Percentiles rank a stretch among this genome's conserved stretches.
Evolutionary conservation across 2,329 filamentous ascomycete genomes (phyloP).

Genomic region (Diaporthe destruens): DNA sequence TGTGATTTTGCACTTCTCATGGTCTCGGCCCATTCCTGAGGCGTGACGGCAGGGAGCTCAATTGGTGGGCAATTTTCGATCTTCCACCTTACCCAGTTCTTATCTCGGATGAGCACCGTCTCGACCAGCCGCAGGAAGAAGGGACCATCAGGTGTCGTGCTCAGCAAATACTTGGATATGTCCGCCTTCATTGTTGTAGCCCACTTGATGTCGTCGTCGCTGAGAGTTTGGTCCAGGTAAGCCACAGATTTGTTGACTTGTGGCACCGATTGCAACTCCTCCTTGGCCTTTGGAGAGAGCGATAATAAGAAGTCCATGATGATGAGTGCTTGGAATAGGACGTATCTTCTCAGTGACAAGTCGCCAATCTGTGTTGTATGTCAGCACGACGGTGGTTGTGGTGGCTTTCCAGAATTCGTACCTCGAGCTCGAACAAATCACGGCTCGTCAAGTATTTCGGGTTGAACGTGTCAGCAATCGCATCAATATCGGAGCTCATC

Average conservation of each 20-base stretch:
- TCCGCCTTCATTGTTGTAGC: constrained; percentile 79
- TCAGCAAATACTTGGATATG: constrained; percentile 86
- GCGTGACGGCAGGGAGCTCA: constrained; percentile 77
- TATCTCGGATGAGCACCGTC: constrained; percentile 93
- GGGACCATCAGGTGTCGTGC: constrained; percentile 80
- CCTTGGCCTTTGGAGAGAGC: constrained; percentile 83
- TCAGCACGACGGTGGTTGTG: constrained; percentile 36
- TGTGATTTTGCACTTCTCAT: constrained; percentile 74
- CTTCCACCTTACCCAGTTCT: constrained; percentile 99
- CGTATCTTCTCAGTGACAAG: constrained; percentile 91
- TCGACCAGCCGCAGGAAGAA: constrained; percentile 98
- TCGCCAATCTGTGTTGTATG: constrained; percentile 79
- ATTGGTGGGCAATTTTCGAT: constrained; percentile 93
- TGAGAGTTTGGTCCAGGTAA: constrained; percentile 80
- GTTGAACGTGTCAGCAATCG: constrained; percentile 83
- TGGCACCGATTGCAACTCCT: constrained; percentile 75
- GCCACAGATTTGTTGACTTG: constrained; percentile 86
- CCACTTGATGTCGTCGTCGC: constrained; percentile 92
- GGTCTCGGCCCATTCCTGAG: constrained; percentile 77
- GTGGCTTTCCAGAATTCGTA: constrained; percentile 53
- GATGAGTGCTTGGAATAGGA: constrained; percentile 95
- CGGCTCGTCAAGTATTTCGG: constrained; percentile 98
- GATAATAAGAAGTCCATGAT: constrained; percentile 96
- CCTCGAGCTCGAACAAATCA: constrained; percentile 95
- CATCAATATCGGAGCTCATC: constrained; percentile 68